phyloP scores from a whole-genome alignment of 164 flowering plant species.

The Aristolochia fimbriata region DNA sequence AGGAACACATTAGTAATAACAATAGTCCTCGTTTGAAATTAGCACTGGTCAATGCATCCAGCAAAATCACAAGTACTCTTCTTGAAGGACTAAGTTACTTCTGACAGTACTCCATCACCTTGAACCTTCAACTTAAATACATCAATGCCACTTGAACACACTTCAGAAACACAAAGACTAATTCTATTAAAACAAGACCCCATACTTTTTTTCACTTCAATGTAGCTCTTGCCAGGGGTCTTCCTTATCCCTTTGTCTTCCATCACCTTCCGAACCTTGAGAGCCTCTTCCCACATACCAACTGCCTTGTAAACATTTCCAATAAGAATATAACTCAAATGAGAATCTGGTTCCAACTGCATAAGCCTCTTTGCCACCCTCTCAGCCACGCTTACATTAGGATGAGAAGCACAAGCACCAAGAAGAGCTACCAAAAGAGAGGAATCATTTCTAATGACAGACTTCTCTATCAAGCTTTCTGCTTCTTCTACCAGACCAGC shows the following conservation, averaged over 20 bases:
- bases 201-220: slow-evolving; percentile 25
- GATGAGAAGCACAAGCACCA: slow-evolving; percentile 59
- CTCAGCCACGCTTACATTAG: slow-evolving; percentile 45
- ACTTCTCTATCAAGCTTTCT: slow-evolving; percentile 44
- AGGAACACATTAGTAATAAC: too few species aligned
- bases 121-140: too few species aligned
- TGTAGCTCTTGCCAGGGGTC: slow-evolving; percentile 72
- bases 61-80: neutral
- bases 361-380: slow-evolving; percentile 70
- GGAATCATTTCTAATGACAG: slow-evolving; percentile 28
- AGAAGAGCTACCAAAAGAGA: slow-evolving; percentile 78
- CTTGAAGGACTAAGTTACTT: neutral
- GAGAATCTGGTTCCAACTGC: slow-evolving; percentile 53
- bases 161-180: neutral
- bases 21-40: too few species aligned
- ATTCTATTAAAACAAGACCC: slow-evolving; percentile 3
- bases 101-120: too few species aligned
- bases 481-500: slow-evolving; percentile 84
- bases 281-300: slow-evolving; percentile 65
- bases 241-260: slow-evolving; percentile 50
- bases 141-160: neutral
- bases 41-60: too few species aligned
- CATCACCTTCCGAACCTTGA: slow-evolving; percentile 42
- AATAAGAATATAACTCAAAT: slow-evolving; percentile 68
- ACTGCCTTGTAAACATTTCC: slow-evolving; percentile 52